These are phyloP conservation scores for Salix purpurea DNA, from an alignment of 345 rosid genomes.

Conservation along the genomic window DNA sequence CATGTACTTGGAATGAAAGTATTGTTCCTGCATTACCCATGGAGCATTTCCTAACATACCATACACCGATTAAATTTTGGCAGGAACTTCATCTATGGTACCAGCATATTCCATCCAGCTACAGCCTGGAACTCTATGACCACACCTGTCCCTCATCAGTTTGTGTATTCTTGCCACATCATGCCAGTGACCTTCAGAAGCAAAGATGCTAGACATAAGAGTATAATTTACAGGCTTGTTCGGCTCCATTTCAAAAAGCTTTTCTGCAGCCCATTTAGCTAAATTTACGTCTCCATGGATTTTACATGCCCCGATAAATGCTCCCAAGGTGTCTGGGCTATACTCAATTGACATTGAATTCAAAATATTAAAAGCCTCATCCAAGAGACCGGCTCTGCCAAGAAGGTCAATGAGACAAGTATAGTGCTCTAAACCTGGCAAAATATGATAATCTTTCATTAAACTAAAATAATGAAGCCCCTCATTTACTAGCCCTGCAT, in stretches of 20 bases:
- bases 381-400: conserved; percentile 62
- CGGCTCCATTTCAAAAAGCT: conserved; percentile 55
- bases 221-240: conserved; percentile 50
- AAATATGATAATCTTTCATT: conserved; percentile 45
- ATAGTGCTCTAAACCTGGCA: conserved; percentile 57
- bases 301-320: conserved; percentile 61
- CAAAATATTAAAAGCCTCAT: conserved; percentile 48
- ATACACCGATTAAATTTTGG: conserved; percentile 14
- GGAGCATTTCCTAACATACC: conserved; percentile 5
- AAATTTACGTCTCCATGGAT: conserved; percentile 39
- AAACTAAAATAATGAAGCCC: conserved; percentile 54
- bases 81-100: conserved; percentile 22
- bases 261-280: conserved; percentile 49
- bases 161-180: conserved; percentile 44
- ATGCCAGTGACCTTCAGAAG: conserved; percentile 58
- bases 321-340: conserved; percentile 44
- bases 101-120: conserved; percentile 46
- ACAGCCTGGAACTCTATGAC: conserved; percentile 53
- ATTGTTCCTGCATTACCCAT: conserved; percentile 9
- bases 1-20: conserved; percentile 3
- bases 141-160: conserved; percentile 44
- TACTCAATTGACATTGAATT: conserved; percentile 37
- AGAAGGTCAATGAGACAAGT: conserved; percentile 62
- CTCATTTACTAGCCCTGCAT: conserved; percentile 55
- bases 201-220: conserved; percentile 51